Evolutionary conservation across 2,329 filamentous ascomycete genomes (phyloP).

Genomic region (Byssoonygena ceratinophila): DNA sequence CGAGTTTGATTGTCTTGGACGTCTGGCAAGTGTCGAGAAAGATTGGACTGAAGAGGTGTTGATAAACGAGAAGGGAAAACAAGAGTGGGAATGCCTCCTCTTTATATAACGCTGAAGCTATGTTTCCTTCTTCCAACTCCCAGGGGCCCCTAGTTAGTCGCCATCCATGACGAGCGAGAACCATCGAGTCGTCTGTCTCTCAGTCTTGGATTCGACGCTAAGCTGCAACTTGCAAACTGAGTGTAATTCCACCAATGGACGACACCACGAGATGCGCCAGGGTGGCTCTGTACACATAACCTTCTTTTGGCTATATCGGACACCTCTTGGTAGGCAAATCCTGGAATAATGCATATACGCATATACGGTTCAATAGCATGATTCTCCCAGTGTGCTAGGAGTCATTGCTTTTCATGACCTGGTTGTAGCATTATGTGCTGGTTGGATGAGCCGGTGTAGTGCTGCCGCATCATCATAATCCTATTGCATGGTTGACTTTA

Average conservation of each 20-base stretch:
- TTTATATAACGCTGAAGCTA: not conserved
- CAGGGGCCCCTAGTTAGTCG: not conserved
- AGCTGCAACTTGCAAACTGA: not conserved
- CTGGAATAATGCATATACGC: not conserved
- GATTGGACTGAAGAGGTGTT: not conserved
- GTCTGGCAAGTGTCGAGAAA: not conserved
- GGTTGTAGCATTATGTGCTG: not conserved
- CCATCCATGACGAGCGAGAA: no score
- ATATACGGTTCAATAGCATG: not conserved
- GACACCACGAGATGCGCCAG: not conserved
- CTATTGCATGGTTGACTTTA: not conserved
- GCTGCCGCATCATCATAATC: not conserved
- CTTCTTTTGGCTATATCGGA: no score
- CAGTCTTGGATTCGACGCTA: not conserved
- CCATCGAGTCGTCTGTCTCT: no score
- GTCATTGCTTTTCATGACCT: not conserved
- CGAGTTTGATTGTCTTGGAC: not conserved
- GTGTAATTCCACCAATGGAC: not conserved
- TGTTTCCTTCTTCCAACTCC: slow-evolving; percentile 3
- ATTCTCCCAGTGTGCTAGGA: not conserved
- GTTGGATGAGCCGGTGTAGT: not conserved
- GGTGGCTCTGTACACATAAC: not conserved
- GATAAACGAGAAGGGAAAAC: not conserved
- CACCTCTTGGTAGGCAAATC: not conserved
- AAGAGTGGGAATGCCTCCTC: not conserved